Base-by-base conservation (phyloP, 2,329 filamentous ascomycete genomes). In the Fusarium heterosporum region DNA sequence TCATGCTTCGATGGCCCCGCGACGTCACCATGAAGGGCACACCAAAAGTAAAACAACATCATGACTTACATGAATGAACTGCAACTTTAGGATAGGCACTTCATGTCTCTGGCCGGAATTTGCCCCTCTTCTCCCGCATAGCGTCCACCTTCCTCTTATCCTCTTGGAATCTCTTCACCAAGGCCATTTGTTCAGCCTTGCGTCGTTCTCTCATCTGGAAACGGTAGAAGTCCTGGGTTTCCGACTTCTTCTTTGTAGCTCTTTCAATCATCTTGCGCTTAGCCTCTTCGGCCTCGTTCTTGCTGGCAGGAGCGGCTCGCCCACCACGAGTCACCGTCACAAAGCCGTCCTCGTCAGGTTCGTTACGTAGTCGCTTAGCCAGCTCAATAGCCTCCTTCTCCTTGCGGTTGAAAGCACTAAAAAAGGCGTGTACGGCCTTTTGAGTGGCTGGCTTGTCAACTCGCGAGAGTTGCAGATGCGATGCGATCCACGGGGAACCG, bases 281-380 rank as follows among this genome's bases (percentile, higher is more conserved):
- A 45, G 84, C 84, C 71, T 87, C 87, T 72, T 89, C 86, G 39
- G 89, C 87, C 72, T 91, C 93, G 70, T 90, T 90, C 64, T 89
- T 85, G 54, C 89, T 86, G 3, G 92, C 93, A 2, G 92, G 89
- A n/a, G 90, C 91, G 8, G 84, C 84, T 58, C 90, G 83, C 38
- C 92, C 91, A 26, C 93, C 93, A 54, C 92, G 86, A 2, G 90
- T 91, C 25, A 99, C 96, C 5, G 94, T 98, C 47, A 98, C 86
- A 76, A 99, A 99, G 3, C 96, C 96, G 77, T 99, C 96, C 74
- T 93, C 94, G 77, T 99, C 96, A 1, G 95, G 93, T 73, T 93
- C 89, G 70, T 91, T 90, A 62, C 92, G 88, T 63, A 90, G 81
- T 55, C 86, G 81, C 79, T 87, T 89, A 75, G 80, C 90, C 75